A percentile compares a stretch with the other conserved stretches of the same genome.
phyloP scores from a whole-genome alignment of 805 yeast genomes.

The Zygotorulaspora danielsina region DNA sequence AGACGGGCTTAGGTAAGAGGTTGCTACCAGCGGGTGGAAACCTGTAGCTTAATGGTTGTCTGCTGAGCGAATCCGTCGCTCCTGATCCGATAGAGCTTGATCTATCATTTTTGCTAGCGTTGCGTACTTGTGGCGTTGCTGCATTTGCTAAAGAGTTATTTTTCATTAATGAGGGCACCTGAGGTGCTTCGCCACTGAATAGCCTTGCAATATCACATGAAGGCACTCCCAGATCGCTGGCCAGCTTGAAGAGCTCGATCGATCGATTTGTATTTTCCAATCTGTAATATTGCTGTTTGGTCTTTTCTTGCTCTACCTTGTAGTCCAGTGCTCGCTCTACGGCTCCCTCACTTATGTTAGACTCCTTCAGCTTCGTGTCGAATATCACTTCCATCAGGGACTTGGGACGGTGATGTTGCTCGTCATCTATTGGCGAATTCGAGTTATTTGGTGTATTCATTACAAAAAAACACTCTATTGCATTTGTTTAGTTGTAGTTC shows the following conservation, averaged over 20 bases:
- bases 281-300: conserved; percentile 73
- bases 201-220: conserved; percentile 56
- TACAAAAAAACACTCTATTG: conserved; percentile 2
- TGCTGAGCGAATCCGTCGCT: conserved; percentile 2
- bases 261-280: conserved; percentile 59
- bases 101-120: not conserved
- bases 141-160: not conserved
- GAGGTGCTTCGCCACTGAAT: conserved; percentile 33
- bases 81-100: not conserved
- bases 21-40: conserved; percentile 21
- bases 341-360: conserved; percentile 46
- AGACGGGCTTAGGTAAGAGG: conserved; percentile 11
- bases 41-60: conserved; percentile 18
- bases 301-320: conserved; percentile 68
- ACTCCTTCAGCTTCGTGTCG: conserved; percentile 49
- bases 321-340: conserved; percentile 55
- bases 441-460: conserved; percentile 14
- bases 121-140: not conserved
- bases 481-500: too few relatives aligned
- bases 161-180: not conserved
- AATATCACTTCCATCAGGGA: conserved; percentile 36
- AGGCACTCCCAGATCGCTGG: conserved; percentile 61
- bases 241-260: conserved; percentile 57
- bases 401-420: conserved; percentile 9
- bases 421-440: conserved; percentile 8